A percentile compares a stretch with the other conserved stretches of the same genome.
These are phyloP conservation scores for Flaveria brownii DNA, from an alignment of 129 eudicot species.

Conservation along the genomic window DNA sequence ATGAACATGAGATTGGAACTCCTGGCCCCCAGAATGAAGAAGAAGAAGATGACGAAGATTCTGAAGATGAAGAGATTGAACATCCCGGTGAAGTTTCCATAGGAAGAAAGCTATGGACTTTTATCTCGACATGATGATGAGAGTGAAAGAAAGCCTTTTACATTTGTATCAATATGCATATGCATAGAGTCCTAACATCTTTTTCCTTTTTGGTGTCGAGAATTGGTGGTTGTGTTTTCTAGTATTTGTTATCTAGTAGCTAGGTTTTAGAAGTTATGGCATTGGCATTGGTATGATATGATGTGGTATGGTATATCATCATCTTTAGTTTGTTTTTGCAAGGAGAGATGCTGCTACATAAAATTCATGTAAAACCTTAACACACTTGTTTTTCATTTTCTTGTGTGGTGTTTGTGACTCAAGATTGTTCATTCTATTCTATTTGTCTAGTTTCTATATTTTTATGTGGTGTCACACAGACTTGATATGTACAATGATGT, in stretches of 20 bases:
- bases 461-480: background rate
- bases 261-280: constrained; percentile 30
- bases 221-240: constrained; percentile 29
- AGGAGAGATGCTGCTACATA: constrained; percentile 22
- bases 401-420: constrained; percentile 19
- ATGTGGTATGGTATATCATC: constrained; percentile 14
- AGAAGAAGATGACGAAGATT: constrained; percentile 36
- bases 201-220: constrained; percentile 41
- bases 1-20: constrained; percentile 34
- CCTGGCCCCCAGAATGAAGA: constrained; percentile 21
- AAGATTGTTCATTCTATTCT: constrained; percentile 9
- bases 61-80: constrained; percentile 58
- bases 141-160: constrained; percentile 1
- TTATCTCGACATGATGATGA: constrained; percentile 63
- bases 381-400: constrained; percentile 22
- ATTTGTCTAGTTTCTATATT: background rate
- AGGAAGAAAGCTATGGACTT: constrained; percentile 93
- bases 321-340: constrained; percentile 34
- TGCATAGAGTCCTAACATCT: constrained; percentile 41
- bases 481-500: background rate
- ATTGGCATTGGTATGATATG: background rate
- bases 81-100: constrained; percentile 98
- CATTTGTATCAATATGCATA: constrained; percentile 15
- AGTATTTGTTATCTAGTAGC: background rate
- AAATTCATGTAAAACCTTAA: constrained; percentile 21